Evolutionary conservation across 1,139 yeast genomes (phyloP).

Genomic region (Hemisphaericaspora subhashii): DNA sequence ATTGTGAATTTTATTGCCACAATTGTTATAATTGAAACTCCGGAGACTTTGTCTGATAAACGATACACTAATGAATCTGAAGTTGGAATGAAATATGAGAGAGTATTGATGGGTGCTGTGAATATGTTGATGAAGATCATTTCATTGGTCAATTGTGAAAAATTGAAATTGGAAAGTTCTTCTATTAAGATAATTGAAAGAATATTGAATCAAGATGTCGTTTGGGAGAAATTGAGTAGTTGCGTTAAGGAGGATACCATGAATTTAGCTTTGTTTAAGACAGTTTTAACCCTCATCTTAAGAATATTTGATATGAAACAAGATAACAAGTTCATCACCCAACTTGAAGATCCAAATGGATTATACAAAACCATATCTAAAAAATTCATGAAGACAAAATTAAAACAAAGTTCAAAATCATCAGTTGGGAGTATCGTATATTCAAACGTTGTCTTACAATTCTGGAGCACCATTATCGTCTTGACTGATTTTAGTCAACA

Average conservation of each 20-base stretch:
- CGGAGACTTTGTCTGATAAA: constrained; percentile 70
- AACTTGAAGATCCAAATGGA: constrained; percentile 21
- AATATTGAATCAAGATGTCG: constrained; percentile 36
- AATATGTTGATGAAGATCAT: constrained; percentile 48
- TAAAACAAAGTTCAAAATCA: constrained; percentile 27
- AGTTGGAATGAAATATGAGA: constrained; percentile 60
- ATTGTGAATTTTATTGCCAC: constrained; percentile 57
- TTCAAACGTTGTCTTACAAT: constrained; percentile 46
- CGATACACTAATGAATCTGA: constrained; percentile 71
- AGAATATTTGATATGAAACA: constrained; percentile 2
- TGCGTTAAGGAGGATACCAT: constrained; percentile 25
- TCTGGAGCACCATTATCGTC: constrained; percentile 46
- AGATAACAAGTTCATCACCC: constrained; percentile 13
- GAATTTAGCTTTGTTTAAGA: constrained; percentile 49
- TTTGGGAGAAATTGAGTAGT: constrained; percentile 44
- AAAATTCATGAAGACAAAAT: constrained; percentile 51
- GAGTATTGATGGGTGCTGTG: constrained; percentile 57
- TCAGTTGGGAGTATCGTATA: constrained; percentile 37
- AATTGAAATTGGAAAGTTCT: constrained; percentile 4
- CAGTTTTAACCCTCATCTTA: constrained; percentile 36
- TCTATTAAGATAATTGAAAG: constrained; percentile 22
- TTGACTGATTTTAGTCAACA: constrained; percentile 32
- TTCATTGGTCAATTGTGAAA: constrained; percentile 18
- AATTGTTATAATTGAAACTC: constrained; percentile 55
- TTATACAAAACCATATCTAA: constrained; percentile 49